These are phyloP conservation scores for Exophiala sideris DNA, from an alignment of 2,329 filamentous ascomycete genomes.

Conservation along the genomic window DNA sequence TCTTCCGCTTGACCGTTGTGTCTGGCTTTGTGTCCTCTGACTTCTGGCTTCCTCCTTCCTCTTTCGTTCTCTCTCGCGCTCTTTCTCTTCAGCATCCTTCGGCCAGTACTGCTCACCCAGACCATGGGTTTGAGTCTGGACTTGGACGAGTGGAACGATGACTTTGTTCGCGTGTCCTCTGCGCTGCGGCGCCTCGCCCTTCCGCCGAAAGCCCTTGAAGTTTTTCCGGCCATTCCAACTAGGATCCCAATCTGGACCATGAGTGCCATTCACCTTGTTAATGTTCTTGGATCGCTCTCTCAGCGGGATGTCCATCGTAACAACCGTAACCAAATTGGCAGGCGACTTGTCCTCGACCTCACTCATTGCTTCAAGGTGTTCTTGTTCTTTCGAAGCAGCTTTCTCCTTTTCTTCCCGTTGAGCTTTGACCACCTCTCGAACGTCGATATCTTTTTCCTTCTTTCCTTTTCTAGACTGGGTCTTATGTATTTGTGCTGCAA, in stretches of 20 bases:
- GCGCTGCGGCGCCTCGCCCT: conserved; percentile 47
- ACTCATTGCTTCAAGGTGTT: conserved; percentile 62
- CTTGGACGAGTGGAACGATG: conserved; percentile 70
- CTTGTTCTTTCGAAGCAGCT: conserved; percentile 52
- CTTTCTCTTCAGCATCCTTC: conserved; percentile 33
- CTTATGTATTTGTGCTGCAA: conserved; percentile 24
- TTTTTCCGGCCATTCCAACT: conserved; percentile 93
- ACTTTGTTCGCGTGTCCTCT: conserved; percentile 42
- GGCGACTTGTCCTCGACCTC: conserved; percentile 63
- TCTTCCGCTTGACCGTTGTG: conserved; percentile 17
- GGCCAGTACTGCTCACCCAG: conserved; percentile 75
- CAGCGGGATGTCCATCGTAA: conserved; percentile 65
- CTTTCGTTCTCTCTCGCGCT: conserved; percentile 31
- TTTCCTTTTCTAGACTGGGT: conserved; percentile 43
- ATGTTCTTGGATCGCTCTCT: conserved; percentile 32
- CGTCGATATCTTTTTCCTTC: conserved; percentile 57
- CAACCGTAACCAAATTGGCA: conserved; percentile 66
- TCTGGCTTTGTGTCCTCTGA: conserved; percentile 24
- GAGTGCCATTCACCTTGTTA: conserved; percentile 30
- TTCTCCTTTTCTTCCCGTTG: conserved; percentile 57
- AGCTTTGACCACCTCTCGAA: conserved; percentile 61
- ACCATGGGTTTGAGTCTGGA: conserved; percentile 67
- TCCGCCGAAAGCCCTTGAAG: conserved; percentile 79
- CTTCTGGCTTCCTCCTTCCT: conserved; percentile 29
- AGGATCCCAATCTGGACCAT: conserved; percentile 71